These are phyloP conservation scores for Venturia oleaginea DNA, from an alignment of 2,329 filamentous ascomycete species.

Conservation along the genomic window DNA sequence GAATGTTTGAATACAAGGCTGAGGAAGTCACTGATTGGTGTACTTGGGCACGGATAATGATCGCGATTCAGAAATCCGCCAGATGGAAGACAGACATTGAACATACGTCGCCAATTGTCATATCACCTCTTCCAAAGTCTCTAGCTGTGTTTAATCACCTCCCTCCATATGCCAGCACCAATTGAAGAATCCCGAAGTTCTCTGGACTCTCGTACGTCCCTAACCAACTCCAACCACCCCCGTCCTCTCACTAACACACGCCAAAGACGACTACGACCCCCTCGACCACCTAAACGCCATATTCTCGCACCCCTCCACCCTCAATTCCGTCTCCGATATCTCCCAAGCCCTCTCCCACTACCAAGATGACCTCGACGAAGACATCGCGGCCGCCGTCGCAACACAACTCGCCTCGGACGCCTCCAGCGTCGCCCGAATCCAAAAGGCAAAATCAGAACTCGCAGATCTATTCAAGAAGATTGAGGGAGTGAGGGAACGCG, in stretches of 20 bases:
- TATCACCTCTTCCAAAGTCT: background rate
- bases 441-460: conserved; percentile 81
- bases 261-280: conserved; percentile 73
- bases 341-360: conserved; percentile 64
- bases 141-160: background rate
- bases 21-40: background rate
- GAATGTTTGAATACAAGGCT: background rate
- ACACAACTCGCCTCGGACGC: conserved; percentile 76
- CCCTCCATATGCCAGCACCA: conserved; percentile 6
- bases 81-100: background rate
- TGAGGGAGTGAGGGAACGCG: conserved; percentile 80
- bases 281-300: conserved; percentile 88
- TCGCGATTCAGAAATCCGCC: background rate
- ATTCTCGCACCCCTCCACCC: conserved; percentile 80
- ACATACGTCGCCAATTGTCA: background rate
- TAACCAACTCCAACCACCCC: background rate
- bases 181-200: conserved; percentile 1
- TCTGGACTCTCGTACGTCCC: conserved; percentile 10
- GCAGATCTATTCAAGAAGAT: conserved; percentile 89
- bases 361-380: conserved; percentile 71
- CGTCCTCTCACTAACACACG: background rate
- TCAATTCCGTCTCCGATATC: conserved; percentile 66
- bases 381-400: conserved; percentile 64
- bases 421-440: conserved; percentile 83
- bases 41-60: background rate